Conservation (phyloP, 805 yeast genomes). For the Saccharomycopsis lassenensis region DNA sequence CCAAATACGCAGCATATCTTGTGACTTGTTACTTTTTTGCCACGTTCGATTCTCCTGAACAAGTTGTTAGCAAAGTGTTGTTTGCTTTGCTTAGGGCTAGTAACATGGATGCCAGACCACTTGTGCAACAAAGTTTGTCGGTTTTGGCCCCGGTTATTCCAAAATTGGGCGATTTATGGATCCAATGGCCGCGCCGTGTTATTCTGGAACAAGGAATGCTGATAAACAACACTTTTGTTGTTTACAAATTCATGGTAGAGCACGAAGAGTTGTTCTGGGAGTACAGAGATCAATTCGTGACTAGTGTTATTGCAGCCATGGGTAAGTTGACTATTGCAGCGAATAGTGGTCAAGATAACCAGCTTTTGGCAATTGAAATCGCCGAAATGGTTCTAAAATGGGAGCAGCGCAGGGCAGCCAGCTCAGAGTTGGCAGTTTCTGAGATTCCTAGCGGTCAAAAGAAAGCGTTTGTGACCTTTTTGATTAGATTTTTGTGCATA, state of each 20-base stretch:
- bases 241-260: conserved; percentile 79
- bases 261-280: conserved; percentile 78
- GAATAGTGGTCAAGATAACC: conserved; percentile 72
- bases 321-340: conserved; percentile 75
- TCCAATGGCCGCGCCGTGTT: conserved; percentile 90
- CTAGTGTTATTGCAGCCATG: conserved; percentile 85
- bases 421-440: conserved; percentile 25
- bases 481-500: conserved; percentile 80
- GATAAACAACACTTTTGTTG: conserved; percentile 74
- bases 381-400: conserved; percentile 79
- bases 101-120: conserved; percentile 69
- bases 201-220: conserved; percentile 62
- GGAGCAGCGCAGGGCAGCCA: conserved; percentile 42
- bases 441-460: conserved; percentile 66
- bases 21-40: conserved; percentile 79
- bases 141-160: conserved; percentile 81
- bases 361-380: conserved; percentile 74
- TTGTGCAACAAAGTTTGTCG: conserved; percentile 83
- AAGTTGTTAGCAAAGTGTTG: conserved; percentile 83
- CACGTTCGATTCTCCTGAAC: conserved; percentile 78
- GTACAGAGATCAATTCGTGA: conserved; percentile 83
- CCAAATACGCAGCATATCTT: conserved; percentile 89
- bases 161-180: conserved; percentile 51
- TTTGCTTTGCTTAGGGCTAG: conserved; percentile 80
- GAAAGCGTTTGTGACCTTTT: conserved; percentile 82